Percentiles rank a stretch among this genome's conserved stretches.
Evolutionary conservation across 176 grass and related monocot species (phyloP).

Genomic region (Bromus sterilis): DNA sequence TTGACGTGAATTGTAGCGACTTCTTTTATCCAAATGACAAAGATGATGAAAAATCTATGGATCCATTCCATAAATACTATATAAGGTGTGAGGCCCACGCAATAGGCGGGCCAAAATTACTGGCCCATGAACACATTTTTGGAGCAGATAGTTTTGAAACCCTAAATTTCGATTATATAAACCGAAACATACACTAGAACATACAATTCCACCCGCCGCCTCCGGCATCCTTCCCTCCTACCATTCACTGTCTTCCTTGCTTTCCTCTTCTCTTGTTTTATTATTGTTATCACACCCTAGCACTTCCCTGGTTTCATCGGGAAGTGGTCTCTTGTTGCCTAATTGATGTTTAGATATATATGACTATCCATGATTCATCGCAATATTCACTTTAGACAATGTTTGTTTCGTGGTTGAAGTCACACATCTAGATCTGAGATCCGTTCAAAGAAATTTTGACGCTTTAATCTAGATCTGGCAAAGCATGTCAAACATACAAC

Average conservation of each 20-base stretch:
- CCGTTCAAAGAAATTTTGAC: background rate
- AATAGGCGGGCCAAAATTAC: background rate
- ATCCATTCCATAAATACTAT: background rate
- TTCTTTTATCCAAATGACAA: background rate
- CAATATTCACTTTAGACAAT: background rate
- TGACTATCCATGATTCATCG: background rate
- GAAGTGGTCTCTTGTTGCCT: too few species aligned
- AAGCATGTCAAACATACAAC: background rate
- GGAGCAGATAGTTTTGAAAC: background rate
- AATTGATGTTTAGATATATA: background rate
- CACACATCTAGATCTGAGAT: background rate
- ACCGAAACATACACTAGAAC: background rate
- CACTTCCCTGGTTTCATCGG: background rate
- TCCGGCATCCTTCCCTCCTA: background rate
- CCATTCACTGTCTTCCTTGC: background rate
- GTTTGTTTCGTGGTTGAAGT: background rate
- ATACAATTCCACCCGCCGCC: background rate
- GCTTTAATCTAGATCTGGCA: background rate
- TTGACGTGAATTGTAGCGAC: background rate
- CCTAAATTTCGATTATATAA: constrained; percentile 7
- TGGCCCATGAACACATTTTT: background rate
- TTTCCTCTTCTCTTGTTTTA: background rate
- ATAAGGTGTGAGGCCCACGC: background rate
- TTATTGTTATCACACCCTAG: background rate
- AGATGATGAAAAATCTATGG: background rate